Evolutionary conservation across 2,329 filamentous ascomycete species (phyloP).

Genomic region (Arthrocladium fulminans): DNA sequence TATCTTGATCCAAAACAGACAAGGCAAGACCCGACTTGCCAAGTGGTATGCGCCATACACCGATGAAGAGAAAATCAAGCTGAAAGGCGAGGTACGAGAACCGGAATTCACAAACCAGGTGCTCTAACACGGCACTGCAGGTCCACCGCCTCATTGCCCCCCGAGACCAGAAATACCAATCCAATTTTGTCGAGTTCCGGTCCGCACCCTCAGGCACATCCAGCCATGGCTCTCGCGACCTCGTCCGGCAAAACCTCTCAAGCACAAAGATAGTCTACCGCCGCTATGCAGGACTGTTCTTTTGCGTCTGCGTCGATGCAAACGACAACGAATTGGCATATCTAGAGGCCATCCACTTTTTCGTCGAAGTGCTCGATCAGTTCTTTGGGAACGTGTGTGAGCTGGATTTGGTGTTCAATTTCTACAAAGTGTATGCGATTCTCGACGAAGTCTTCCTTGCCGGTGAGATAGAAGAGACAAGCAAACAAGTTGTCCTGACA

Average conservation of each 20-base stretch:
- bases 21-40: constrained; percentile 95
- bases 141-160: constrained; percentile 96
- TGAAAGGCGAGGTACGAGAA: constrained; percentile 78
- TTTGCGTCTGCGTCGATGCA: constrained; percentile 97
- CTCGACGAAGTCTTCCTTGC: constrained; percentile 96
- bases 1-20: constrained; percentile 81
- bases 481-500: constrained; percentile 94
- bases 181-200: constrained; percentile 88
- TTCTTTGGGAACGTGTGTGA: constrained; percentile 99
- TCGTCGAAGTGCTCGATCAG: constrained; percentile 94
- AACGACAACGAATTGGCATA: constrained; percentile 98
- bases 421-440: constrained; percentile 85
- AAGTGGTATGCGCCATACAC: constrained; percentile 99
- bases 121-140: constrained; percentile 34
- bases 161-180: constrained; percentile 98
- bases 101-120: neutral
- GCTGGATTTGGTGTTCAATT: constrained; percentile 74
- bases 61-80: constrained; percentile 97
- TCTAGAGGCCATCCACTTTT: constrained; percentile 97
- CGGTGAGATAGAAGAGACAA: constrained; percentile 97
- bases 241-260: constrained; percentile 23
- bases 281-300: constrained; percentile 94
- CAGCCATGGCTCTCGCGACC: constrained; percentile 12
- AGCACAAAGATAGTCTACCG: constrained; percentile 93
- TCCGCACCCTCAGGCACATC: constrained; percentile 23